Evolutionary conservation across 2,329 filamentous ascomycete species (phyloP), one percentile per base, ranked within the genome.

Genomic region (Myotisia sp.): DNA sequence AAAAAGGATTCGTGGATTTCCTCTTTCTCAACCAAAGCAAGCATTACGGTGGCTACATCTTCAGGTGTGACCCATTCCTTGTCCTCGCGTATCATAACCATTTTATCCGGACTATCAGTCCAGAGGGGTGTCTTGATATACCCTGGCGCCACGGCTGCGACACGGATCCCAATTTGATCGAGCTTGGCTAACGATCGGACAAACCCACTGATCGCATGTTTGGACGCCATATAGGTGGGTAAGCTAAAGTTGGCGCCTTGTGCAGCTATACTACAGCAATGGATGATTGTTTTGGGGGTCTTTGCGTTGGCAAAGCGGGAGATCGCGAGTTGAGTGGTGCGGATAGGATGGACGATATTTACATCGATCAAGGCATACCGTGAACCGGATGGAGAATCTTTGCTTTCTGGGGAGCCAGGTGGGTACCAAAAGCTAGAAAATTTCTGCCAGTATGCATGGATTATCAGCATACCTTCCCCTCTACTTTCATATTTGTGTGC

Each of bases 71-170:
- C 69, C 71, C 71, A 76, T 38, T 51, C 58, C 9, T 52, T 49
- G 6, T 45, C 50, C 19, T 60, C 53, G 23, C 65, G 59, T 1
- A 75, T 39, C 42, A 68, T 63, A 38, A 55, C 56, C 44, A 74
- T 33, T 47, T 76, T 76, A 49, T 76, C 71, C 0, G 70, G 68
- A 42, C 74, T 62, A 2, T 75, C 71, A 0, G 64, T 71, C 70
- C 70, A 76, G 4, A 76, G 52, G 5, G 72, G 72, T 8, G 72
- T 76, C 41, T 66, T 71, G 44, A 76, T 71, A 1, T 74, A 51
- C 0, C 71, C 72, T 0, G 72, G 72, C 10, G 70, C 70, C 2
- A 76, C 70, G 4, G 64, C 70, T 13, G 70, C 73, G 10, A 76
- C 69, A 0, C 70, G 54, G 33, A 76, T 70, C 0, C 67, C 67